These are phyloP conservation scores for Coelastrella sp. DNA, from an alignment of 139 green algal species.

Conservation along the genomic window DNA sequence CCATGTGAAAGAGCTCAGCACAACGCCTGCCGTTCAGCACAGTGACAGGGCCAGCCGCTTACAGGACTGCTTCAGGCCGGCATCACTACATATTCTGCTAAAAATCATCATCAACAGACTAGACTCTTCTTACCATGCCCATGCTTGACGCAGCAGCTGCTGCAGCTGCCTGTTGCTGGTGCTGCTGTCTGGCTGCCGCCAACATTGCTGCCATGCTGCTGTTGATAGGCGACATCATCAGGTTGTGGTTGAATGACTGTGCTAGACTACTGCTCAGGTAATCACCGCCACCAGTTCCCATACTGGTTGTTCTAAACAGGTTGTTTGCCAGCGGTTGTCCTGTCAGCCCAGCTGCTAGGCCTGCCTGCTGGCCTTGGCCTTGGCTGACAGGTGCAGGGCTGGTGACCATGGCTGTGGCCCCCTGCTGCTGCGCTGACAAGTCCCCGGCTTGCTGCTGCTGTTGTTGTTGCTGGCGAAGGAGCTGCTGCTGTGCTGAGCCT, in stretches of 20 bases:
- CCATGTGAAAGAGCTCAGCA: no score
- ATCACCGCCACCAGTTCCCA: not conserved
- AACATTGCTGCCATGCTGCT: slow-evolving; percentile 31
- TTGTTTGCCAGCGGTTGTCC: not conserved
- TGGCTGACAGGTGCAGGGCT: not conserved
- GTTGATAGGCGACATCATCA: slow-evolving; percentile 40
- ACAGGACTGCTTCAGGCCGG: no score
- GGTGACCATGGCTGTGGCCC: slow-evolving; percentile 15
- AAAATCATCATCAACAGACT: no score
- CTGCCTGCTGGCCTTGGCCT: not conserved
- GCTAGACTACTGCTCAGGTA: slow-evolving; percentile 12
- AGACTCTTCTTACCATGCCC: not conserved
- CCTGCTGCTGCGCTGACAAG: not conserved
- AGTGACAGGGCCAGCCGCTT: no score
- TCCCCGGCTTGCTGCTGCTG: slow-evolving; percentile 5
- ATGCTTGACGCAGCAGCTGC: slow-evolving; percentile 6
- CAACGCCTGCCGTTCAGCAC: no score
- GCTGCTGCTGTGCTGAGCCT: slow-evolving; percentile 33
- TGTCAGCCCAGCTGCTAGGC: not conserved
- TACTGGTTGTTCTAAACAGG: not conserved
- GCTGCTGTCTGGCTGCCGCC: slow-evolving; percentile 24
- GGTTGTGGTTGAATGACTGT: slow-evolving; percentile 39
- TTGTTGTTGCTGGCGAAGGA: not conserved
- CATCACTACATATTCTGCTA: no score
- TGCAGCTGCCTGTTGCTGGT: slow-evolving; percentile 24